Evolutionary conservation across 2,329 filamentous ascomycete species (phyloP), one percentile per base, ranked within the genome.

Genomic region (Allantophomopsis cytisporea): DNA sequence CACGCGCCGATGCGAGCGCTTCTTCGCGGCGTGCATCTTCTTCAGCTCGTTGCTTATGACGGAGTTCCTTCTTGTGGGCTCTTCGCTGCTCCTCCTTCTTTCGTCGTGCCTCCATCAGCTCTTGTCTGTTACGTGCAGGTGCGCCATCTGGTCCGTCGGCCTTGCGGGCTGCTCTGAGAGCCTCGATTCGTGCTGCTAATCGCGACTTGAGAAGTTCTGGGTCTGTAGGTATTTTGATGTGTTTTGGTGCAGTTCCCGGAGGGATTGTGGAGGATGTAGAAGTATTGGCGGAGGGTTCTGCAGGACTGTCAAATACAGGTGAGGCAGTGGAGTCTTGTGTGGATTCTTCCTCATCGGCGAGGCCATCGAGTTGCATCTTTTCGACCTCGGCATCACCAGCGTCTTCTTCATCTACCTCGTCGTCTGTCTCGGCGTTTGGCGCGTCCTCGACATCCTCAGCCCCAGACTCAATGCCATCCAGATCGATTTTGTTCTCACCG

Each of bases 81-180:
- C 88, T 89, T 45, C 86, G 77, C 58, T 87, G 77, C 43, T 85
- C 81, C 57, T 94, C 83, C 63, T 94, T 95, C 55, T 79, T 77
- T 46, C 91, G 76, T 33, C 91, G 76, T 35, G 84, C 75, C 60
- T 96, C 91, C 50, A 98, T 86, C 11, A 98, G 72, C 56, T 96
- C 88, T 61, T 94, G 83, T 44, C 91, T 76, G 44, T 85, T 94
- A 46, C 83, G 78, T 41, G 89, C 84, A 13, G 83, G 80, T 52
- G 82, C 80, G 43, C 86, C 86, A 50, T 93, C 79, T 1, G 79
- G 70, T 5, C 83, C 85, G 50, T 93, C 86, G 5, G 89, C 88
- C 59, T 94, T 94, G 43, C 91, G 80, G 18, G 79, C 78, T 8
- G 84, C 83, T 43, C 89, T 83, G 37, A 96, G 75, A 35, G 80